A percentile compares a stretch with the other conserved stretches of the same genome.
These are phyloP conservation scores for Apiotrichum gracile DNA, from an alignment of 1,284 basidiomycete species.

Conservation along the genomic window DNA sequence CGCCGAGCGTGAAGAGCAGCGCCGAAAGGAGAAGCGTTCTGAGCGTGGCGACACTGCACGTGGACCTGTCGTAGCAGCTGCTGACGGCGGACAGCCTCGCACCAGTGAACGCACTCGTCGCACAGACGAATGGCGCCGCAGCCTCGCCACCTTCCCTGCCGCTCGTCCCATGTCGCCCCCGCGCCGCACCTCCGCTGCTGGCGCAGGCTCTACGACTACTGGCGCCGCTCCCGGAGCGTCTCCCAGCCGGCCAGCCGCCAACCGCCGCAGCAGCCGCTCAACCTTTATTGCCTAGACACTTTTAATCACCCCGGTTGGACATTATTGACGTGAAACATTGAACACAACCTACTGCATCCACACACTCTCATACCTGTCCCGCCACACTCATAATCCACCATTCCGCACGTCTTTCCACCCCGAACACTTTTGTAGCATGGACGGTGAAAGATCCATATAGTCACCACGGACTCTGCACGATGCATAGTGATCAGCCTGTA, in stretches of 20 bases:
- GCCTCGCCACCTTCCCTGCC: neutral
- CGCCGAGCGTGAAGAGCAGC: conserved; percentile 10
- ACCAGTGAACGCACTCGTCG: conserved; percentile 2
- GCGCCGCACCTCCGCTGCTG: neutral
- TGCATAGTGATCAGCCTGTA: too few species aligned
- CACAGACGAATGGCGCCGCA: conserved; percentile 16
- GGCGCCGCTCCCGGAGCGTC: neutral
- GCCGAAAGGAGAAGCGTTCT: neutral
- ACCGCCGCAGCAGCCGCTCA: neutral
- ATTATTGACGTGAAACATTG: neutral
- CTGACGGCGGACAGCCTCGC: neutral
- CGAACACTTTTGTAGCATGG: too few species aligned
- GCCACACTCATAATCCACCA: too few species aligned
- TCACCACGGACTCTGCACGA: too few species aligned
- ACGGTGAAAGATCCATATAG: too few species aligned
- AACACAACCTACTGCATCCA: neutral
- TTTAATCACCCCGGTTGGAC: neutral
- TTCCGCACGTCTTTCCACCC: too few species aligned
- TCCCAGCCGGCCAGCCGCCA: neutral
- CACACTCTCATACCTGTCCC: neutral
- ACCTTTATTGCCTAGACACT: neutral
- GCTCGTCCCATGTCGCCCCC: neutral
- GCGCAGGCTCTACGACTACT: neutral
- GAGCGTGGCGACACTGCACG: conserved; percentile 8
- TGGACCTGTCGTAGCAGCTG: neutral